Evolutionary conservation across 495 filamentous ascomycete genomes (phyloP), one percentile per base, ranked within the genome.

Genomic region (Aspergillus incahuasiensis): DNA sequence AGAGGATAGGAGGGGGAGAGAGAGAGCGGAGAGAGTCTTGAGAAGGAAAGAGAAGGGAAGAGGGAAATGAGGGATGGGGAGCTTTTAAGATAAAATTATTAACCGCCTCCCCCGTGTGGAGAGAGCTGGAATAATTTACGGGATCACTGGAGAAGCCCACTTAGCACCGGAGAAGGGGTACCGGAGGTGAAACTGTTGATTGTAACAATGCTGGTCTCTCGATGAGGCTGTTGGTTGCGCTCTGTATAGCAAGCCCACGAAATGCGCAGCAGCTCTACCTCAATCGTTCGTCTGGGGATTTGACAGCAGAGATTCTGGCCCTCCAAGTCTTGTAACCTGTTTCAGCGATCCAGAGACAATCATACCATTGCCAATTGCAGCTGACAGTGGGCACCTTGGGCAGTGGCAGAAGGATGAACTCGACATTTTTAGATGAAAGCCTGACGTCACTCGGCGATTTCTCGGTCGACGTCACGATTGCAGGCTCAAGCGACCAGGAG

Each of bases 371-470:
- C n/a, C 15, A 28, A 39, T 52, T 12, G 35, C 22, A 19, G 28
- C 38, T 39, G n/a, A 7, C 38, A 3, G 8, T 9, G 25, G 5
- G 21, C 16, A 18, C 18, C 25, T 25, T 24, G n/a, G 32, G 32
- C 12, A 12, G 4, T 35, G 2, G 32, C 25, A 35, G 8, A 35
- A 19, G 18, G 25, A 25, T 28, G 25, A 21, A 13, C 19, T 52
- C 49, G 25, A 43, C 49, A 43, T 44, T 52, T 30, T 43, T 52
- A 18, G 38, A 28, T 35, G 9, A 13, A 34, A 35, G 35, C 13
- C 39, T 66, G 63, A 69, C 66, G 62, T 69, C 67, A 65, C 51
- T 64, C 67, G 67, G 67, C 28, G 15, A 41, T 61, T 41, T 47
- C 57, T 69, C 67, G 67, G 66, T 42, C 32, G n/a, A 48, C 45